Evolutionary conservation across 805 yeast species (phyloP).

Genomic region (Candida tibetensis): DNA sequence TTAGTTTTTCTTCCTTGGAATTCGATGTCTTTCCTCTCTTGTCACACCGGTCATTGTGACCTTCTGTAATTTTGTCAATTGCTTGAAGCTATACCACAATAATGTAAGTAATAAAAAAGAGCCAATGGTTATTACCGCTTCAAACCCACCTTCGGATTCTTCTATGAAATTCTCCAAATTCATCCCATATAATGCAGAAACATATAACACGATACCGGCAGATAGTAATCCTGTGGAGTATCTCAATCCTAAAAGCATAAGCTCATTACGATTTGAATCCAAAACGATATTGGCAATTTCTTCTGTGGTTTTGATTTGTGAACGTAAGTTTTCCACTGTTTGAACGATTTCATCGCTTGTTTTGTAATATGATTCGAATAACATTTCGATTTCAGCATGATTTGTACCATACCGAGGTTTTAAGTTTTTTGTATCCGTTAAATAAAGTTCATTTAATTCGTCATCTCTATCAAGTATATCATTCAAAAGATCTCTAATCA

Average conservation of each 20-base stretch:
- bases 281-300: conserved; percentile 90
- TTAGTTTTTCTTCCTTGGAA: too few species aligned
- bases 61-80: conserved; percentile 63
- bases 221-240: conserved; percentile 83
- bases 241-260: conserved; percentile 82
- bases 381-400: conserved; percentile 85
- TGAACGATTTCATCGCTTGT: conserved; percentile 95
- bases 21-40: conserved; percentile 9
- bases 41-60: conserved; percentile 61
- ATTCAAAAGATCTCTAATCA: conserved; percentile 81
- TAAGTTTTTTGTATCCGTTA: conserved; percentile 57
- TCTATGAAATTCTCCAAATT: conserved; percentile 90
- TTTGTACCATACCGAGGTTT: conserved; percentile 52
- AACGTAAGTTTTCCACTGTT: conserved; percentile 68
- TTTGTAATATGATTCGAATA: conserved; percentile 85
- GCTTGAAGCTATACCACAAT: conserved; percentile 52
- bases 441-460: conserved; percentile 74
- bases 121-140: conserved; percentile 39
- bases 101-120: conserved; percentile 44
- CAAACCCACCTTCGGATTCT: conserved; percentile 71
- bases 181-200: conserved; percentile 94
- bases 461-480: conserved; percentile 87
- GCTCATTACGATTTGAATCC: conserved; percentile 90
- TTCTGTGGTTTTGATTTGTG: conserved; percentile 90
- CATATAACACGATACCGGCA: conserved; percentile 72